Evolutionary conservation across 2,329 filamentous ascomycete genomes (phyloP).

Genomic region (Cercospora citrullina): DNA sequence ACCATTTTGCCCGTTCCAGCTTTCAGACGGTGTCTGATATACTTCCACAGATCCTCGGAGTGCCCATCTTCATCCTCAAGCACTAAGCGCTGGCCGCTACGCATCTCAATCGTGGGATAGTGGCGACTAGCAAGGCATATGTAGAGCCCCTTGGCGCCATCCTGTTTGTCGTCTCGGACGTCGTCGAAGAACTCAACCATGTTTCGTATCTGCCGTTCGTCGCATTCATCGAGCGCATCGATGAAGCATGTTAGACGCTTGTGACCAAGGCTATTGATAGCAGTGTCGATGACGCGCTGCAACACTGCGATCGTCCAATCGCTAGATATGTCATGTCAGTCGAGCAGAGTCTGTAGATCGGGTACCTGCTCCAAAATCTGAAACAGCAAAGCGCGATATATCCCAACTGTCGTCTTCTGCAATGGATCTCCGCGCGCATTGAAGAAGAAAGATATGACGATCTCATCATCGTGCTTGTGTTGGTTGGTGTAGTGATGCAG

Average conservation of each 20-base stretch:
- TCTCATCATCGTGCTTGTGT: constrained; percentile 17
- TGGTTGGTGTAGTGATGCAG: constrained; percentile 18
- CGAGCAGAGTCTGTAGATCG: constrained; percentile 40
- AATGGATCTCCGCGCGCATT: constrained; percentile 48
- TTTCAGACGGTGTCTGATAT: constrained; percentile 38
- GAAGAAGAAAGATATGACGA: constrained; percentile 52
- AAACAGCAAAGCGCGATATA: constrained; percentile 54
- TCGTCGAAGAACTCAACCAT: constrained; percentile 44
- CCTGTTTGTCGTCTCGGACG: constrained; percentile 25
- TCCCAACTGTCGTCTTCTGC: constrained; percentile 50
- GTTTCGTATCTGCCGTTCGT: constrained; percentile 41
- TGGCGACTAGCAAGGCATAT: constrained; percentile 48
- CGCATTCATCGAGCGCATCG: constrained; percentile 52
- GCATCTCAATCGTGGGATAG: constrained; percentile 45
- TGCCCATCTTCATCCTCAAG: constrained; percentile 43
- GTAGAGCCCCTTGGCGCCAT: constrained; percentile 22
- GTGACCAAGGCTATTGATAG: constrained; percentile 33
- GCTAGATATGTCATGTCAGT: constrained; percentile 14
- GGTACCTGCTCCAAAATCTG: constrained; percentile 47
- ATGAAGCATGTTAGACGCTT: constrained; percentile 41
- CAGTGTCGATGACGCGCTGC: constrained; percentile 33
- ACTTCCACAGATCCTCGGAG: constrained; percentile 38
- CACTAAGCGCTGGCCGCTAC: constrained; percentile 34
- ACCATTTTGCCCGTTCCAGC: constrained; percentile 26
- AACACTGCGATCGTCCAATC: constrained; percentile 32